Evolutionary conservation across 257 asterid species (phyloP).

Genomic region (Rehmannia glutinosa): DNA sequence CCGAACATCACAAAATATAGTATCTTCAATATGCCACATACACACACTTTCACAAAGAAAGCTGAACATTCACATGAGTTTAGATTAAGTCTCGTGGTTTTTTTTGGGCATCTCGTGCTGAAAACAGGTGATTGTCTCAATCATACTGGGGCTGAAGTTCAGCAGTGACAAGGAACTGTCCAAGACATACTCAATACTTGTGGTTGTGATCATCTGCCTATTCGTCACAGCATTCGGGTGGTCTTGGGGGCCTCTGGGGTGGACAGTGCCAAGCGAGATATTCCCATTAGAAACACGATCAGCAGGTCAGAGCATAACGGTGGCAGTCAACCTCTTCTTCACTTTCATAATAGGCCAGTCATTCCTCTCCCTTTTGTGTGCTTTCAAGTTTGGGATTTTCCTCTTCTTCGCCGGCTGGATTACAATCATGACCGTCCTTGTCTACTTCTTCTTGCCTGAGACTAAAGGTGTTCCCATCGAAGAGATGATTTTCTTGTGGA

Average conservation of each 20-base stretch:
- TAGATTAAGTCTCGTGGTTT: neutral
- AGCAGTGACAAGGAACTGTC: conserved; percentile 52
- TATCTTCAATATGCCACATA: neutral
- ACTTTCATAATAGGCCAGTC: conserved; percentile 71
- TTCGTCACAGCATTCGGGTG: conserved; percentile 80
- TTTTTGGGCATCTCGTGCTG: neutral
- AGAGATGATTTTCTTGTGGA: conserved; percentile 69
- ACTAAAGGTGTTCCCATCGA: conserved; percentile 87
- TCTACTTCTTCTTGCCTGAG: conserved; percentile 73
- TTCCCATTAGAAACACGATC: conserved; percentile 79
- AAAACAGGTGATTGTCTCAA: conserved; percentile 50
- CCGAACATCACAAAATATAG: neutral
- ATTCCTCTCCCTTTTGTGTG: conserved; percentile 67
- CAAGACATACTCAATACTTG: conserved; percentile 48
- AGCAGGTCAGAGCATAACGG: conserved; percentile 91
- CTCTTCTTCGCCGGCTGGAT: conserved; percentile 82
- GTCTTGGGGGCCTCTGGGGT: conserved; percentile 93
- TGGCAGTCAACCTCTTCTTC: conserved; percentile 71
- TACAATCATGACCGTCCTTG: conserved; percentile 65
- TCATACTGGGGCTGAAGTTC: conserved; percentile 59
- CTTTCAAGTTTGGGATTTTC: conserved; percentile 77
- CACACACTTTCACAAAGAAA: neutral
- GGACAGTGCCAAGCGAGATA: conserved; percentile 96
- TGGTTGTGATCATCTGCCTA: conserved; percentile 62
- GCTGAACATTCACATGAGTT: neutral